Evolutionary conservation across 768 basidiomycete species (phyloP).

Genomic region (Pleurotus tuoliensis): DNA sequence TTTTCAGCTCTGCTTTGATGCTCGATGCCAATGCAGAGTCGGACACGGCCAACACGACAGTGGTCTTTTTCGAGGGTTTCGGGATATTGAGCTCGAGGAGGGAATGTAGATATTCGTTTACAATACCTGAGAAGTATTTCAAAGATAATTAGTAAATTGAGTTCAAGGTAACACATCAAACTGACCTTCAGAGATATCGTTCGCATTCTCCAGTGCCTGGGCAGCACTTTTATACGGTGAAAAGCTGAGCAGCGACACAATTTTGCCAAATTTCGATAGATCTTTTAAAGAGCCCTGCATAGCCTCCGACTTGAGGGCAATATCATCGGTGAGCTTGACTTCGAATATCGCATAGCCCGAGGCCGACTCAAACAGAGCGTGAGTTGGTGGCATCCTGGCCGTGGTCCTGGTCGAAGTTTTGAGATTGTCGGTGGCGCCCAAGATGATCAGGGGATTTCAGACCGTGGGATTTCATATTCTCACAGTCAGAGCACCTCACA

Average conservation of each 20-base stretch:
- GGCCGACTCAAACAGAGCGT: constrained; percentile 89
- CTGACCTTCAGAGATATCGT: constrained; percentile 93
- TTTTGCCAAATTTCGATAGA: constrained; percentile 84
- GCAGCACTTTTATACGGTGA: constrained; percentile 92
- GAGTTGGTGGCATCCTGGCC: constrained; percentile 57
- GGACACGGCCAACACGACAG: constrained; percentile 73
- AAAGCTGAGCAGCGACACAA: constrained; percentile 89
- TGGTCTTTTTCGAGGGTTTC: constrained; percentile 66
- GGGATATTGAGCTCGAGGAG: constrained; percentile 86
- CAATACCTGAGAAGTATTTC: constrained; percentile 50
- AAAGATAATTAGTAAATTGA: background rate
- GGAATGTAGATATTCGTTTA: constrained; percentile 80
- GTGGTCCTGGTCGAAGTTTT: constrained; percentile 27
- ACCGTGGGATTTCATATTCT: constrained; percentile 4
- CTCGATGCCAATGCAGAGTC: constrained; percentile 72
- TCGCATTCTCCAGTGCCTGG: constrained; percentile 91
- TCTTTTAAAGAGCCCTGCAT: constrained; percentile 88
- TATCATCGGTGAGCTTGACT: constrained; percentile 81
- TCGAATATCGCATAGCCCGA: constrained; percentile 94
- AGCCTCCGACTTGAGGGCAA: constrained; percentile 72
- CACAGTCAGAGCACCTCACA: too few species aligned
- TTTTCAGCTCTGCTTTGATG: constrained; percentile 67
- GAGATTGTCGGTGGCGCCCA: constrained; percentile 13
- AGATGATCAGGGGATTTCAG: constrained; percentile 14
- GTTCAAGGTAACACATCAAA: background rate